Evolutionary conservation across 2,329 filamentous ascomycete genomes (phyloP).

Genomic region (Nigrospora oryzae): DNA sequence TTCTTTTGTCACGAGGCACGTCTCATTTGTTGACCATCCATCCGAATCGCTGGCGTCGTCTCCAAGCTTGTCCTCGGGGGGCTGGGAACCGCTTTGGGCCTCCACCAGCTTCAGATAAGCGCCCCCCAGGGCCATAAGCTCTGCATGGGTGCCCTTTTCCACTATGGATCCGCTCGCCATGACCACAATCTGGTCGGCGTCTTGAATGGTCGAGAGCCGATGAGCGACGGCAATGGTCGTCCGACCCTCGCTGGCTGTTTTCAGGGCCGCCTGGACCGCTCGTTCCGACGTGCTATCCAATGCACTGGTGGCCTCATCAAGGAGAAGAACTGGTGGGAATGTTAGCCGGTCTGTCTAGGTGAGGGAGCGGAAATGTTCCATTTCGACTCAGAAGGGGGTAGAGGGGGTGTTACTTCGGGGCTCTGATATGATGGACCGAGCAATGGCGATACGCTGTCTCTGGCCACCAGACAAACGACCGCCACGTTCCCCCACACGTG

Average conservation of each 20-base stretch:
- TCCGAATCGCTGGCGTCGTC: neutral
- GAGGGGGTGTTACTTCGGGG: neutral
- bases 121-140: conserved; percentile 59
- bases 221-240: conserved; percentile 96
- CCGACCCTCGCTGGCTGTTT: conserved; percentile 73
- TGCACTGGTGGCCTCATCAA: conserved; percentile 92
- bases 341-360: conserved; percentile 33
- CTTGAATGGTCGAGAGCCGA: conserved; percentile 84
- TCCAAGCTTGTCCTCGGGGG: neutral
- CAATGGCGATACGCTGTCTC: conserved; percentile 90
- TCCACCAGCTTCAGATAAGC: conserved; percentile 82
- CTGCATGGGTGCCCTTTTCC: conserved; percentile 83
- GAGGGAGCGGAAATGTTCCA: neutral
- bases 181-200: conserved; percentile 91
- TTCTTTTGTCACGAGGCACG: neutral
- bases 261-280: conserved; percentile 84
- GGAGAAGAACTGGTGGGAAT: conserved; percentile 83
- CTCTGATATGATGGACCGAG: conserved; percentile 35
- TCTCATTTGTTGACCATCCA: neutral
- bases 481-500: conserved; percentile 79
- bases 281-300: conserved; percentile 92
- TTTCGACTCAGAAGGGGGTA: neutral
- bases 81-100: neutral
- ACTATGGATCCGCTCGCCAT: conserved; percentile 79
- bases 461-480: conserved; percentile 83